These are phyloP conservation scores for Geosmithia flava DNA, from an alignment of 2,329 filamentous ascomycete genomes.

Conservation along the genomic window DNA sequence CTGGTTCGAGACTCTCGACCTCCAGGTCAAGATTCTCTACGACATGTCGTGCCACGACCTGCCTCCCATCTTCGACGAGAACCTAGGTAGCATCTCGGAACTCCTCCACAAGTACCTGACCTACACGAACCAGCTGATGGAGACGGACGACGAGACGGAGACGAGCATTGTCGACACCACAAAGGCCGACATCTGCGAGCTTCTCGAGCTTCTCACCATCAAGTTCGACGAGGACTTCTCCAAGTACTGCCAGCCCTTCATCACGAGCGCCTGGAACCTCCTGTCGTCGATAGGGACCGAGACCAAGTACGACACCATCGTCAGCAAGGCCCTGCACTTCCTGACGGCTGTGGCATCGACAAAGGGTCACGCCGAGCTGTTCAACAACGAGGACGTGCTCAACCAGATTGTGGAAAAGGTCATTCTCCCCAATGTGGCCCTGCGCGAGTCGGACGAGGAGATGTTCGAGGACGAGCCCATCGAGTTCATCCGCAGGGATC, in stretches of 20 bases:
- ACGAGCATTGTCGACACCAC: constrained; percentile 74
- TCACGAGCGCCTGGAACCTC: constrained; percentile 81
- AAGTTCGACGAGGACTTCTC: constrained; percentile 96
- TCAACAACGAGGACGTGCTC: constrained; percentile 71
- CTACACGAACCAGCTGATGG: constrained; percentile 74
- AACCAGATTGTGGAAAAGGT: constrained; percentile 91
- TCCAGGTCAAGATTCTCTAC: constrained; percentile 85
- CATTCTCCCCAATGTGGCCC: constrained; percentile 79
- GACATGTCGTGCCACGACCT: constrained; percentile 97
- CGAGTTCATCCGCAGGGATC: constrained; percentile 88
- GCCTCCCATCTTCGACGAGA: constrained; percentile 86
- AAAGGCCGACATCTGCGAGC: constrained; percentile 89
- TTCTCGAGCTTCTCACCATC: constrained; percentile 76
- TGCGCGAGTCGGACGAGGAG: constrained; percentile 89
- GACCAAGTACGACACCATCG: constrained; percentile 86
- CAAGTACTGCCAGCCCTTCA: constrained; percentile 67
- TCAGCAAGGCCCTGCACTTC: constrained; percentile 91
- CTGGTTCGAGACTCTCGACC: constrained; percentile 75
- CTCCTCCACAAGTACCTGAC: constrained; percentile 87
- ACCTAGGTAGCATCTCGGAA: constrained; percentile 62
- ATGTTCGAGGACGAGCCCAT: constrained; percentile 98
- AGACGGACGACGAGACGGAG: constrained; percentile 82
- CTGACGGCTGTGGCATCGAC: constrained; percentile 78
- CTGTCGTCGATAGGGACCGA: constrained; percentile 76
- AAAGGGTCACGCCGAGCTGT: constrained; percentile 65